These are phyloP conservation scores for Nakaseomyces delphensis DNA, from an alignment of 1,139 yeast genomes.

Conservation along the genomic window DNA sequence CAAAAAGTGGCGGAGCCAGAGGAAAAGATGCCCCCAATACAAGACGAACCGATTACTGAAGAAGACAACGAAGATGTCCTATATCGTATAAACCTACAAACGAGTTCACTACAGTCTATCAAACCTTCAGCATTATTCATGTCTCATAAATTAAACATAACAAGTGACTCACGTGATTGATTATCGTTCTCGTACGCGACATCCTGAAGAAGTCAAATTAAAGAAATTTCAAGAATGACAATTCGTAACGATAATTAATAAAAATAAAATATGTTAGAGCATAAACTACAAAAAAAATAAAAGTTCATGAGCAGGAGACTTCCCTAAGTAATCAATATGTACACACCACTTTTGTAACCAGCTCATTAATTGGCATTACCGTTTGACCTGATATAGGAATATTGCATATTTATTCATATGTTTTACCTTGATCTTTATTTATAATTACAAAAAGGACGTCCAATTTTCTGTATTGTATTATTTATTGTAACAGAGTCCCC, in stretches of 20 bases:
- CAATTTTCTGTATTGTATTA: conserved; percentile 1
- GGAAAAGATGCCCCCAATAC: conserved; percentile 21
- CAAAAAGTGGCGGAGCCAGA: conserved; percentile 18
- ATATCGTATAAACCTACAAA: neutral
- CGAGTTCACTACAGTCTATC: neutral
- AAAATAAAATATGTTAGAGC: neutral
- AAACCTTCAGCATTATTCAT: conserved; percentile 3
- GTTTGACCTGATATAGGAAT: too few relatives aligned
- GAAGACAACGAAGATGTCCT: conserved; percentile 10
- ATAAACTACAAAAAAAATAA: neutral
- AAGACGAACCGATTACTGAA: conserved; percentile 9
- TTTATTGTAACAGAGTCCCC: conserved; percentile 1
- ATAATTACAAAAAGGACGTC: too few relatives aligned
- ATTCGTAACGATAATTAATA: neutral
- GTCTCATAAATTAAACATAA: neutral
- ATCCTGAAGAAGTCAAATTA: neutral
- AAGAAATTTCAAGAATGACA: neutral
- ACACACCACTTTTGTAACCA: too few relatives aligned
- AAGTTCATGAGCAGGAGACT: neutral
- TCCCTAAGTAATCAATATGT: neutral
- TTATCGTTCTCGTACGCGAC: neutral
- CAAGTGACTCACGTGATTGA: neutral
- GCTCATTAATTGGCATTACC: too few relatives aligned
- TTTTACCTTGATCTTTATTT: too few relatives aligned
- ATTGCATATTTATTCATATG: too few relatives aligned